These are phyloP conservation scores for Pseudogymnoascus sp. DNA, from an alignment of 2,329 filamentous ascomycete species.

Conservation along the genomic window DNA sequence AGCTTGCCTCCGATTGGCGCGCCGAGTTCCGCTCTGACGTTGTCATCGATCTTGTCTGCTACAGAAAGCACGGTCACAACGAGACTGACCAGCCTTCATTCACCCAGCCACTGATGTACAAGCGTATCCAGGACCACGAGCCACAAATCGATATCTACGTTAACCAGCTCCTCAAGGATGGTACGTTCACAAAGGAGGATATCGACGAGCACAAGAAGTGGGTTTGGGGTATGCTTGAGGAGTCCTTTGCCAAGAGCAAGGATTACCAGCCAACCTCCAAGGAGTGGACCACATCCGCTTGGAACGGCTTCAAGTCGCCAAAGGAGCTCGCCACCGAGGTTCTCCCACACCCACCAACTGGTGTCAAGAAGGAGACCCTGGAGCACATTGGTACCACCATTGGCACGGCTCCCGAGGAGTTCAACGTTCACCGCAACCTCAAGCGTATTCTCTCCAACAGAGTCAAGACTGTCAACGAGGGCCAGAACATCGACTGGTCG, in stretches of 20 bases:
- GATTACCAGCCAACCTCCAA: constrained; percentile 94
- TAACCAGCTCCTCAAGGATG: constrained; percentile 81
- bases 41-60: constrained; percentile 96
- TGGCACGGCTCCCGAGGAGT: constrained; percentile 70
- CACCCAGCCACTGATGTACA: constrained; percentile 99
- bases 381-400: constrained; percentile 78
- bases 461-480: constrained; percentile 85
- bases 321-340: constrained; percentile 95
- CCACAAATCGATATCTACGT: constrained; percentile 86
- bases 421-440: constrained; percentile 86
- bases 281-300: constrained; percentile 97
- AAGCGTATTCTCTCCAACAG: constrained; percentile 89
- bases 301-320: constrained; percentile 99
- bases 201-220: constrained; percentile 99
- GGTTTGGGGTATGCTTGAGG: constrained; percentile 98
- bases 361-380: constrained; percentile 62
- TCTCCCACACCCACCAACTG: constrained; percentile 82
- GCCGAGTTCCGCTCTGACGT: constrained; percentile 98
- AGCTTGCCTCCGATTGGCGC: constrained; percentile 94
- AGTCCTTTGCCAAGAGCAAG: constrained; percentile 94
- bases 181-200: constrained; percentile 94
- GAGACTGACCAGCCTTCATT: constrained; percentile 99
- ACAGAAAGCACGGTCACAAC: constrained; percentile 98
- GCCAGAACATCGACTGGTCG: constrained; percentile 94
- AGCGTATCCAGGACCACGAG: constrained; percentile 80